Evolutionary conservation across 2,329 filamentous ascomycete genomes (phyloP).

Genomic region (Cladosporium sp.): DNA sequence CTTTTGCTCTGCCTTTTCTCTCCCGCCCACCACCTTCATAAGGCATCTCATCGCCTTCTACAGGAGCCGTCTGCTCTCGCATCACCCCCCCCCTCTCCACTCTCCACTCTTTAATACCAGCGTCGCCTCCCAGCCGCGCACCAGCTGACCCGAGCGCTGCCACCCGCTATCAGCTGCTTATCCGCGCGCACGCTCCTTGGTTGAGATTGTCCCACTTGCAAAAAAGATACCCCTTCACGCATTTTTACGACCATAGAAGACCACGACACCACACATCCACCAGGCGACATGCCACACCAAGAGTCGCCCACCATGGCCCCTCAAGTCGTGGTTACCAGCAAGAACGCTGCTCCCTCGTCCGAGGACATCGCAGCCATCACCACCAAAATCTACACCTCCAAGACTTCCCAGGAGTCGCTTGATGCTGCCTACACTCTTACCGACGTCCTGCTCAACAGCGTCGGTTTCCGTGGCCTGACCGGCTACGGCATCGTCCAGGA

Average conservation of each 20-base stretch:
- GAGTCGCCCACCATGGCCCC: conserved; percentile 52
- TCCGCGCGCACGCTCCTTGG: conserved; percentile 12
- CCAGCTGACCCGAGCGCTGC: conserved; percentile 9
- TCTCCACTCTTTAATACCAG: conserved; percentile 15
- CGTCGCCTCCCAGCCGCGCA: conserved; percentile 10
- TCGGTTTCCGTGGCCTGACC: conserved; percentile 63
- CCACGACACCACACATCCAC: neutral
- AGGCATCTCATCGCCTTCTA: conserved; percentile 10
- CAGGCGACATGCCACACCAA: conserved; percentile 48
- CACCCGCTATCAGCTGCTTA: conserved; percentile 17
- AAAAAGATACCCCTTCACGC: conserved; percentile 16
- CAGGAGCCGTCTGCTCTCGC: conserved; percentile 13
- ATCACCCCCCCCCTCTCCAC: conserved; percentile 12
- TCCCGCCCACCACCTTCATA: neutral
- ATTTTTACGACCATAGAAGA: conserved; percentile 13
- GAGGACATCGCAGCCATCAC: conserved; percentile 48
- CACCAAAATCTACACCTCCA: conserved; percentile 48
- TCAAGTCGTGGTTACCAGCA: conserved; percentile 48
- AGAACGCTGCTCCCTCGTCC: conserved; percentile 45
- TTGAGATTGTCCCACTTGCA: conserved; percentile 4
- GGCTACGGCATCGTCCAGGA: conserved; percentile 63
- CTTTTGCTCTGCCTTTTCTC: neutral
- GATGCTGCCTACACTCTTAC: conserved; percentile 66
- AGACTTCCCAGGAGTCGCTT: conserved; percentile 56
- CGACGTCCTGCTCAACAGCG: conserved; percentile 63